Base-by-base conservation (phyloP, 1,139 yeast species). In the Pichia sp. region DNA sequence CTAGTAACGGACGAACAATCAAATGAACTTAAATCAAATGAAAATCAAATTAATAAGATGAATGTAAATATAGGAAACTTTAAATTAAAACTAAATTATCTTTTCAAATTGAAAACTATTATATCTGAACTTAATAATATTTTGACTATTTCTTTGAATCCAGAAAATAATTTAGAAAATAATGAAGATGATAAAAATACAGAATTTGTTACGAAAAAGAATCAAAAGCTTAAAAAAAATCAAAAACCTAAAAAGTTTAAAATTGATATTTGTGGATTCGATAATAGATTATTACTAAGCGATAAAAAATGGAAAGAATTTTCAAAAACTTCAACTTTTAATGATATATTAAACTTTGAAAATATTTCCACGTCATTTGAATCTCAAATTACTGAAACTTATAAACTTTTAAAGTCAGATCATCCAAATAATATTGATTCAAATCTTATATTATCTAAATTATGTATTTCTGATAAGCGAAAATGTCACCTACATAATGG, bases 401-500 rank as follows among this genome's bases (percentile, higher is more conserved):
- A 43, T 35, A 12, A 42, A 24, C 4, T 23, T 3, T 9, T 40
- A 22, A 39, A 34, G 23, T 47, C 44, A 12, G 35, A 30, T 7
- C 44, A 32, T 6, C 42, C 42, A 4, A 52, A 36, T 6, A 8
- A 6, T n/a, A 22, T 48, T 11, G 20, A 12, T 24, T 33, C 36
- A 33, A 24, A 3, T 12, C 7, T 24, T 7, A n/a, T 24, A 20
- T 9, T 38, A 7, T 7, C 25, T 23, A 30, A 25, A 11, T 30
- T 78, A 3, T 86, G 95, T 58, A 57, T 78, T 16, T 63, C 66
- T n/a, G 92, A 84, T 43, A 76, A 76, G 51, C 71, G 80, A 42
- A 82, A 81, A 55, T 86, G 95, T 59, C 61, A 62, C 5, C 73
- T 78, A 41, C 95, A 86, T 56, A 69, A 70, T 40, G 81, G 83